Conservation (phyloP, 2,329 filamentous ascomycete genomes). For the Aspergillus clavatus region DNA sequence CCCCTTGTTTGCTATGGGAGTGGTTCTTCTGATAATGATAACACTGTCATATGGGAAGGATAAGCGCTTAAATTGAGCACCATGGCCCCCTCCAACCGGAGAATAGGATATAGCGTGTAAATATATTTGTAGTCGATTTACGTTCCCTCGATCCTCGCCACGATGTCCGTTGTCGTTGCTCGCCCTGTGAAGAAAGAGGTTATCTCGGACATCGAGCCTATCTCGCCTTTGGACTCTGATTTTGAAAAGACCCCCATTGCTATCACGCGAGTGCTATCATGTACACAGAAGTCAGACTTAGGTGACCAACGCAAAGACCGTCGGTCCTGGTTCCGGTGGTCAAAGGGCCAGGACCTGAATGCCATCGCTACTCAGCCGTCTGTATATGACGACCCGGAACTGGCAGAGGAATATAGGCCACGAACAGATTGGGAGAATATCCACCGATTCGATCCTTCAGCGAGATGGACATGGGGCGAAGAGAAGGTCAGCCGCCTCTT, state of each 20-base stretch:
- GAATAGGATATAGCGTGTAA: background rate
- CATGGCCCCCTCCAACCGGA: background rate
- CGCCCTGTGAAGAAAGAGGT: slow-evolving; percentile 3
- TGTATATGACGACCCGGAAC: slow-evolving; percentile 44
- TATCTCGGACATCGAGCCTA: background rate
- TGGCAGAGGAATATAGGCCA: slow-evolving; percentile 32
- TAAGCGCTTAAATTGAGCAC: background rate
- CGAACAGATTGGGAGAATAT: slow-evolving; percentile 27
- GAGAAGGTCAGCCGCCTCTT: slow-evolving; percentile 10
- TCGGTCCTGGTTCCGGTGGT: slow-evolving; percentile 28
- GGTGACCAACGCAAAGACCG: slow-evolving; percentile 17
- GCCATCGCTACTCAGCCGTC: slow-evolving; percentile 41
- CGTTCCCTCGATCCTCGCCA: background rate
- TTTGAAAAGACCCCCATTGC: slow-evolving; percentile 6
- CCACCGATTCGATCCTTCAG: slow-evolving; percentile 18
- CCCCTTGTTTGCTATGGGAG: background rate
- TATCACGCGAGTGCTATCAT: background rate
- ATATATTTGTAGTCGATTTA: background rate
- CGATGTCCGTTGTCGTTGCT: slow-evolving; percentile 15
- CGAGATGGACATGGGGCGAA: slow-evolving; percentile 19
- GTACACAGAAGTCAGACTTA: slow-evolving; percentile 6
- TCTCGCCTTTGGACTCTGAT: slow-evolving; percentile 4
- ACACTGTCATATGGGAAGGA: background rate
- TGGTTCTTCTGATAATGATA: too few relatives aligned
- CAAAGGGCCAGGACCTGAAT: slow-evolving; percentile 20